Conservation (phyloP, 192 early-diverging fungal species). For the Backusella luteola region DNA sequence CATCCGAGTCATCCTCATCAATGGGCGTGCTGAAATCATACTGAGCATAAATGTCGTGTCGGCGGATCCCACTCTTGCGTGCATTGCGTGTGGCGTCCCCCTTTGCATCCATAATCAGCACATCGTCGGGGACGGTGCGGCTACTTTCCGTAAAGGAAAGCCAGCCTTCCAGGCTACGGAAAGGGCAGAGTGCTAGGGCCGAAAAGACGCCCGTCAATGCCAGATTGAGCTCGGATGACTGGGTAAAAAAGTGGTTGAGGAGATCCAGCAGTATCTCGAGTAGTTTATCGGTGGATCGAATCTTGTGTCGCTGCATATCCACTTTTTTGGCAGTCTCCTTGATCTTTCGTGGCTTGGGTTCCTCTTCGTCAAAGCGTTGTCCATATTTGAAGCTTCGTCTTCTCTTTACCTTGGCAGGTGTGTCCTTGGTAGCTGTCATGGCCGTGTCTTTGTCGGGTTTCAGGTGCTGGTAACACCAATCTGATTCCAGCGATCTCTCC, state of each 20-base stretch:
- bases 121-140: conserved; percentile 38
- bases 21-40: conserved; percentile 25
- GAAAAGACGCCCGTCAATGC: conserved; percentile 88
- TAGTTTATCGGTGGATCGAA: conserved; percentile 56
- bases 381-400: conserved; percentile 54
- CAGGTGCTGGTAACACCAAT: conserved; percentile 48
- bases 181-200: conserved; percentile 76
- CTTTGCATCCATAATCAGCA: conserved; percentile 25
- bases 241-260: conserved; percentile 80
- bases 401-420: conserved; percentile 32
- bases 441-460: conserved; percentile 21
- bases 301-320: conserved; percentile 38
- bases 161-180: conserved; percentile 74
- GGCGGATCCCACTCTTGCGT: conserved; percentile 17
- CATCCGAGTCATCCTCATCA: conserved; percentile 42
- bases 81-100: neutral
- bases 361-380: conserved; percentile 33
- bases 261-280: conserved; percentile 65
- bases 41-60: conserved; percentile 40
- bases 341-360: neutral
- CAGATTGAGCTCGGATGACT: conserved; percentile 86
- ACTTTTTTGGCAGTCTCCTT: conserved; percentile 24
- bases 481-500: conserved; percentile 44
- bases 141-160: conserved; percentile 52
- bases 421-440: neutral